A percentile compares a stretch with the other conserved stretches of the same genome.
Evolutionary conservation across 495 filamentous ascomycete genomes (phyloP).

Genomic region (Aspergillus nidulans): DNA sequence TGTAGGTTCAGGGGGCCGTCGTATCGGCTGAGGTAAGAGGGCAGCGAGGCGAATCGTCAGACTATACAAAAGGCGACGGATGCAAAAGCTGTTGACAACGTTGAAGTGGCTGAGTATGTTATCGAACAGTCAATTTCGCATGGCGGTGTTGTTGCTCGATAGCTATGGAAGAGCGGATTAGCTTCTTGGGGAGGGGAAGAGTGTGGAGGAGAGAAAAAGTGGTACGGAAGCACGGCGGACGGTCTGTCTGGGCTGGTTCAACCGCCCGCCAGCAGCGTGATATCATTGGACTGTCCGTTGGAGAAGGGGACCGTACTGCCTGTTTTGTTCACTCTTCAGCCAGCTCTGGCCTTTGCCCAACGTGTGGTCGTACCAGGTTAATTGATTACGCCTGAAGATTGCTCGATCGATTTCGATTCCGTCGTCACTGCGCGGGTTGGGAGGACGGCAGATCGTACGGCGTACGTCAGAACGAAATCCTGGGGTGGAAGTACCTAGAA

Average conservation of each 20-base stretch:
- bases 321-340: neutral
- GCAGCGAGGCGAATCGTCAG: conserved; percentile 1
- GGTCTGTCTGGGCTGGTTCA: conserved; percentile 13
- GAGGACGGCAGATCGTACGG: conserved; percentile 17
- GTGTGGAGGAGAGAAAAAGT: conserved; percentile 10
- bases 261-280: conserved; percentile 16
- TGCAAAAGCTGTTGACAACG: conserved; percentile 1
- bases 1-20: conserved; percentile 12
- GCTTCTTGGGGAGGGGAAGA: conserved; percentile 14
- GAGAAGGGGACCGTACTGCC: conserved; percentile 1
- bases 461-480: conserved; percentile 13
- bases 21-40: conserved; percentile 20
- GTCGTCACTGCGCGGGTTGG: conserved; percentile 11
- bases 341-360: conserved; percentile 17
- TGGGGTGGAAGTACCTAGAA: conserved; percentile 9
- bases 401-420: conserved; percentile 6
- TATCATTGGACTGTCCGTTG: conserved; percentile 12
- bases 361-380: neutral
- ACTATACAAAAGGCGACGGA: conserved; percentile 13
- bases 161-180: conserved; percentile 18
- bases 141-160: conserved; percentile 14
- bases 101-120: conserved; percentile 17
- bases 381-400: conserved; percentile 4
- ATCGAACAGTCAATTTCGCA: conserved; percentile 16
- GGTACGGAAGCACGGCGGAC: conserved; percentile 12